phyloP scores from a whole-genome alignment of 179 eudicot species.

The Silene noctiflora region DNA sequence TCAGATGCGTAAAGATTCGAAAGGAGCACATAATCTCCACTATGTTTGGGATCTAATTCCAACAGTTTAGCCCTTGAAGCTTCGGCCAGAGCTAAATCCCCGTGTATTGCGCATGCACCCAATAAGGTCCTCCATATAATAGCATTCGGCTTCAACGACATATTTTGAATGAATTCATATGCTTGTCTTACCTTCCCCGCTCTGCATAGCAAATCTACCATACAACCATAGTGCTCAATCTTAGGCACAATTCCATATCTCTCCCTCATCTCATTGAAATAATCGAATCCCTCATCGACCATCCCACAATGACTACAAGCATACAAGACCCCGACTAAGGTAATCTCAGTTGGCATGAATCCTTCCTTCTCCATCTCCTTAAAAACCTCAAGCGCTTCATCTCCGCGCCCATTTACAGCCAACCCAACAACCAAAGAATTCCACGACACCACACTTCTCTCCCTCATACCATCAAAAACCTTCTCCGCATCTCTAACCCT shows the following conservation, averaged over 20 bases:
- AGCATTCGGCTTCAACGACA: slow-evolving; percentile 65
- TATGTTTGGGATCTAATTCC: slow-evolving; percentile 66
- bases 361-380: slow-evolving; percentile 47
- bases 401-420: slow-evolving; percentile 66
- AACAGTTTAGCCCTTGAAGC: slow-evolving; percentile 47
- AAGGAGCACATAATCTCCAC: slow-evolving; percentile 83
- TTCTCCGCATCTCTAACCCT: slow-evolving; percentile 53
- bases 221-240: slow-evolving; percentile 80
- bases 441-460: slow-evolving; percentile 75
- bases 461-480: slow-evolving; percentile 54
- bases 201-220: slow-evolving; percentile 75
- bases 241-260: slow-evolving; percentile 50
- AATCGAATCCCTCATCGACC: slow-evolving; percentile 67
- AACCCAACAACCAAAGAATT: slow-evolving; percentile 72
- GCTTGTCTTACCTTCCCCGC: slow-evolving; percentile 66
- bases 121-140: slow-evolving; percentile 77
- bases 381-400: slow-evolving; percentile 59
- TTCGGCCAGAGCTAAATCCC: slow-evolving; percentile 52
- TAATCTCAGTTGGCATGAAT: slow-evolving; percentile 58
- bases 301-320: slow-evolving; percentile 90
- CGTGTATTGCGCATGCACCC: slow-evolving; percentile 66
- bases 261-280: slow-evolving; percentile 50
- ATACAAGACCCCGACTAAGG: slow-evolving; percentile 73
- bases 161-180: slow-evolving; percentile 48
- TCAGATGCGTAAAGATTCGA: slow-evolving; percentile 84